phyloP scores from a whole-genome alignment of 345 rosid species.

The Eucalyptus marginata region DNA sequence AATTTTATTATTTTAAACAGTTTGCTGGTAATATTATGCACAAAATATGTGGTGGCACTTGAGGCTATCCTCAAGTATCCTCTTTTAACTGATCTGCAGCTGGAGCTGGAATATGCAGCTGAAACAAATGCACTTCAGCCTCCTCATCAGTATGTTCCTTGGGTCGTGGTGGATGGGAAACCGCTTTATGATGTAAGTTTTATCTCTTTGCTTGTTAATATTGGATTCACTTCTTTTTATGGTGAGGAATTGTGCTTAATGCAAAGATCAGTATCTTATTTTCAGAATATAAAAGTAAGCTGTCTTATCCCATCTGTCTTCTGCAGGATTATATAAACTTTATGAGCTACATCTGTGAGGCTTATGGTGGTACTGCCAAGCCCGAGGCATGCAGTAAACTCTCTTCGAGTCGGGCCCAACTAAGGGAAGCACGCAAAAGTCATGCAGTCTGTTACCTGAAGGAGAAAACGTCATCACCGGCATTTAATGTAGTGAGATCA shows the following conservation, averaged over 20 bases:
- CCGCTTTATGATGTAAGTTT: slow-evolving; percentile 84
- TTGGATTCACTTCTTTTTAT: background rate
- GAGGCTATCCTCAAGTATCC: background rate
- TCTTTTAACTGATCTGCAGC: slow-evolving; percentile 29
- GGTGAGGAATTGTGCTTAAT: background rate
- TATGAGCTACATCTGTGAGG: slow-evolving; percentile 72
- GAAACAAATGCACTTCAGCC: slow-evolving; percentile 81
- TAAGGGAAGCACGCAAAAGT: background rate
- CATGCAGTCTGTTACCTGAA: slow-evolving; percentile 33
- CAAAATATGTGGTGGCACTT: background rate
- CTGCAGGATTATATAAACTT: slow-evolving; percentile 69
- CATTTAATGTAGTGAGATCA: background rate
- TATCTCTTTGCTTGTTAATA: background rate
- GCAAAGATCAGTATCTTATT: background rate
- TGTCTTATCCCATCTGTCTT: background rate
- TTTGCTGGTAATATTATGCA: background rate
- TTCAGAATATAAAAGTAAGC: background rate
- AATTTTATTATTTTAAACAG: background rate
- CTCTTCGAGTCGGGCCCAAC: background rate
- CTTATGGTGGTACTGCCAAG: slow-evolving; percentile 35
- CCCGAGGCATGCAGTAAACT: slow-evolving; percentile 45
- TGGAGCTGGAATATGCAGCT: slow-evolving; percentile 65
- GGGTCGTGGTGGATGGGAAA: slow-evolving; percentile 91
- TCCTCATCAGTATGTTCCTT: slow-evolving; percentile 83
- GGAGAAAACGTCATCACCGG: background rate